These are phyloP conservation scores for Metschnikowia colocasiae DNA, from an alignment of 805 yeast species.

Conservation along the genomic window DNA sequence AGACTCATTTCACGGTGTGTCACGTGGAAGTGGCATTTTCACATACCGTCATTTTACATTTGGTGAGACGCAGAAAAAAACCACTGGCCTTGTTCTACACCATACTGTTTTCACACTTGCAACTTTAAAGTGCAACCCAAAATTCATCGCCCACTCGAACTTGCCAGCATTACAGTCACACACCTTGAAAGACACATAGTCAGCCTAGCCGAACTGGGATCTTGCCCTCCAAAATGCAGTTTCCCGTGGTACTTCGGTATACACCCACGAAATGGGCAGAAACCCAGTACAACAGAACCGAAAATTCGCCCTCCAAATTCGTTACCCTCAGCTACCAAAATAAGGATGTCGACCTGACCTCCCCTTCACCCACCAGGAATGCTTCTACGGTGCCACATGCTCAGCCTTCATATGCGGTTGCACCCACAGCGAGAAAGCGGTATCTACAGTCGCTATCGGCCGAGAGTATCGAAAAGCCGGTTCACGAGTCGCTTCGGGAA, in stretches of 20 bases:
- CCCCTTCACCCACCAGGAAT: conserved; percentile 1
- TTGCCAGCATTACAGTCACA: background rate
- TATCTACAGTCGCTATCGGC: conserved; percentile 8
- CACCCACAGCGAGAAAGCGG: conserved; percentile 8
- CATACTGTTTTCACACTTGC: background rate
- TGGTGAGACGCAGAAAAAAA: conserved; percentile 6
- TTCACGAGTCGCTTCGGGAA: conserved; percentile 12
- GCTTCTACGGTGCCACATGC: background rate
- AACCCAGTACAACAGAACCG: conserved; percentile 1
- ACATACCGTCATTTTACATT: conserved; percentile 1
- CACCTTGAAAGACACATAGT: background rate
- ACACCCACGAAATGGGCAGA: conserved; percentile 17
- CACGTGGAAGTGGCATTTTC: background rate
- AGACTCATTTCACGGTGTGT: background rate
- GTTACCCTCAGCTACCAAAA: conserved; percentile 10
- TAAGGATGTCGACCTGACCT: background rate
- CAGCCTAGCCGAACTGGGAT: background rate
- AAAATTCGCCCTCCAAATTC: conserved; percentile 9
- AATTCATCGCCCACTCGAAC: background rate
- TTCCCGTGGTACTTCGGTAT: conserved; percentile 14
- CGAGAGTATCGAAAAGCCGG: conserved; percentile 12
- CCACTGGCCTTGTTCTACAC: conserved; percentile 1
- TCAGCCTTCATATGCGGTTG: conserved; percentile 2
- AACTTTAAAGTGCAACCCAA: background rate
- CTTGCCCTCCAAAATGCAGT: background rate